A percentile compares a stretch with the other conserved stretches of the same genome.
These are phyloP conservation scores for Trichoderma aggressivum DNA, from an alignment of 2,329 filamentous ascomycete genomes.

Conservation along the genomic window DNA sequence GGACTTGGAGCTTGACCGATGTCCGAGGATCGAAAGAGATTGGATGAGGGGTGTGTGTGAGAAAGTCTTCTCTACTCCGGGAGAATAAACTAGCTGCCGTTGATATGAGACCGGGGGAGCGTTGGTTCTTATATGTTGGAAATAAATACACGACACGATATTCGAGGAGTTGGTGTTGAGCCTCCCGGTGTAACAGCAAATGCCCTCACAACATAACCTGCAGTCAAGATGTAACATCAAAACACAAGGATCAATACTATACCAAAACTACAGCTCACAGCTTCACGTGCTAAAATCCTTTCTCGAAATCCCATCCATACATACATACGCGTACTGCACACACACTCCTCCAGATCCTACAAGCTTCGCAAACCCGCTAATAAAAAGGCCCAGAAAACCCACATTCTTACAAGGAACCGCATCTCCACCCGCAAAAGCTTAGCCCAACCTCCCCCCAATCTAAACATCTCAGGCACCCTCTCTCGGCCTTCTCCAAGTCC, in stretches of 20 bases:
- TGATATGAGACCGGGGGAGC: neutral
- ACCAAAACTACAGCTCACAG: neutral
- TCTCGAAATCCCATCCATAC: neutral
- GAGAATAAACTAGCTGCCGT: neutral
- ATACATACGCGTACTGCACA: neutral
- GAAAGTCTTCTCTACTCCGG: neutral
- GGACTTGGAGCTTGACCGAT: conserved; percentile 30
- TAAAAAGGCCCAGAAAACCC: neutral
- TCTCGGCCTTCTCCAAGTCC: neutral
- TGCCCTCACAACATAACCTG: neutral
- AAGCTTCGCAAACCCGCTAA: neutral
- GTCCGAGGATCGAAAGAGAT: conserved; percentile 26
- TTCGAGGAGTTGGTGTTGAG: neutral
- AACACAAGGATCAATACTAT: neutral
- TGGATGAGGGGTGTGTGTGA: neutral
- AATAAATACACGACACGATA: neutral
- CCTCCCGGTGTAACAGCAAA: neutral
- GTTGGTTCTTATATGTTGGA: neutral
- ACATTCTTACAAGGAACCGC: neutral
- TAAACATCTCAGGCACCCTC: neutral
- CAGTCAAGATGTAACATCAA: neutral
- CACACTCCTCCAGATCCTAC: neutral
- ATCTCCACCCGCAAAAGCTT: neutral
- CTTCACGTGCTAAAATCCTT: neutral
- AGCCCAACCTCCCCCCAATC: neutral